A percentile compares a stretch with the other conserved stretches of the same genome.
These are phyloP conservation scores for Kentomonas sorsogonicus DNA, from an alignment of 208 protist species.

Conservation along the genomic window DNA sequence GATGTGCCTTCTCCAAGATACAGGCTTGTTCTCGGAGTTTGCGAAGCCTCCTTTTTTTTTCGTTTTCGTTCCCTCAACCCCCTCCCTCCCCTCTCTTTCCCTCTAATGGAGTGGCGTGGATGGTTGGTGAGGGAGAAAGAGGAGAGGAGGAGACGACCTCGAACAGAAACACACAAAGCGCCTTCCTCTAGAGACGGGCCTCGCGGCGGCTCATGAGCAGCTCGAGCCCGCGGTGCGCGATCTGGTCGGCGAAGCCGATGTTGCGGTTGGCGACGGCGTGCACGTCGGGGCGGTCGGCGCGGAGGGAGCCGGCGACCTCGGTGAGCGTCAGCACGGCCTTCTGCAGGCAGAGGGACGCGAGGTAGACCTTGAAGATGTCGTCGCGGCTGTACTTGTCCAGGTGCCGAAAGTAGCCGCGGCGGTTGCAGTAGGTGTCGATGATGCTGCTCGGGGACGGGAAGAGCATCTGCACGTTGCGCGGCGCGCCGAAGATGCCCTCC, in stretches of 20 bases:
- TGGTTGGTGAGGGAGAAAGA: too few relatives aligned
- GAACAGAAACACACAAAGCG: too few relatives aligned
- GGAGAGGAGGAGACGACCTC: too few relatives aligned
- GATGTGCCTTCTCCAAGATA: background rate
- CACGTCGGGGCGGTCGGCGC: background rate
- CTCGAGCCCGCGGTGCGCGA: conserved; percentile 45
- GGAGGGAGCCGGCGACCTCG: conserved; percentile 11
- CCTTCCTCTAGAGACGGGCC: conserved; percentile 26
- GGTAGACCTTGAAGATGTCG: conserved; percentile 71
- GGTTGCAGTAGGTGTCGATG: conserved; percentile 63
- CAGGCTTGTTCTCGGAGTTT: background rate
- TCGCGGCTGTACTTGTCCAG: conserved; percentile 43
- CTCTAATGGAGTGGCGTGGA: too few relatives aligned
- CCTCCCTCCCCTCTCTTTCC: too few relatives aligned
- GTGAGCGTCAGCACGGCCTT: conserved; percentile 25
- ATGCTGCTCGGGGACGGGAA: conserved; percentile 55
- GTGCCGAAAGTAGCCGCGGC: conserved; percentile 57
- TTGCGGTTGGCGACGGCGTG: conserved; percentile 22
- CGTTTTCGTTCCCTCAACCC: conserved; percentile 11
- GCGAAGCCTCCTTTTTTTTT: background rate
- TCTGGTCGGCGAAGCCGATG: conserved; percentile 49
- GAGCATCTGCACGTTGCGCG: conserved; percentile 32
- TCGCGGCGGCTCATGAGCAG: conserved; percentile 31
- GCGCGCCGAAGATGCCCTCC: conserved; percentile 44
- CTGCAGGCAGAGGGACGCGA: conserved; percentile 53